Percentiles rank a stretch among this genome's conserved stretches.
These are phyloP conservation scores for Cicer arietinum DNA, from an alignment of 306 rosid species.

Conservation along the genomic window DNA sequence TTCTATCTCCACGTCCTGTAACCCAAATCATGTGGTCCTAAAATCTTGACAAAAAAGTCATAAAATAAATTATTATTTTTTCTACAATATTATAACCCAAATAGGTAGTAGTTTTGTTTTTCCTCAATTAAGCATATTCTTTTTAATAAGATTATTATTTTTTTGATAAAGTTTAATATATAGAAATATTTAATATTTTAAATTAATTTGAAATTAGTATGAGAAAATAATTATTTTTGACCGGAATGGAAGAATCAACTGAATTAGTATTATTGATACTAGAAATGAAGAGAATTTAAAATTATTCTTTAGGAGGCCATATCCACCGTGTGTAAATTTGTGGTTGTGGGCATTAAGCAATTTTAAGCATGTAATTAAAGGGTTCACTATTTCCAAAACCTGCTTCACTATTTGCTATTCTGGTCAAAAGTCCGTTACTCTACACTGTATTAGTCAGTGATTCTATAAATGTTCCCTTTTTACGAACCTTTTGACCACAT, in stretches of 20 bases:
- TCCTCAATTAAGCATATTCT: not conserved
- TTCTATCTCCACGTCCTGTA: too few species aligned
- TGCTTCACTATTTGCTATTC: constrained; percentile 12
- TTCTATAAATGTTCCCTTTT: constrained; percentile 32
- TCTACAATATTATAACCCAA: too few species aligned
- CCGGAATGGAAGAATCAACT: too few species aligned
- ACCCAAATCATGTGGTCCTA: too few species aligned
- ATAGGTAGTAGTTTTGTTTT: not conserved
- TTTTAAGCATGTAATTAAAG: constrained; percentile 30
- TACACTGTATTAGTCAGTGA: constrained; percentile 48
- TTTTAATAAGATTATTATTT: not conserved
- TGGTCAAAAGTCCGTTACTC: constrained; percentile 55
- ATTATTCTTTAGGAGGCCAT: not conserved
- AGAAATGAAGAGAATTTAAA: not conserved
- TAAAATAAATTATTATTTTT: too few species aligned
- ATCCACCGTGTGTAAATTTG: not conserved
- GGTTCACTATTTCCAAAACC: constrained; percentile 44
- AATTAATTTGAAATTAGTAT: not conserved
- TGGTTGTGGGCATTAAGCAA: constrained; percentile 34
- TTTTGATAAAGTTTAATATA: not conserved
- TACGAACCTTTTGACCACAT: constrained; percentile 40
- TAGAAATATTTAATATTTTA: not conserved
- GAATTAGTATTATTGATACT: too few species aligned
- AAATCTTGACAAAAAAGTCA: too few species aligned
- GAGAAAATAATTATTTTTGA: not conserved